Percentiles rank a stretch among this genome's conserved stretches.
Evolutionary conservation across 163 green algal species (phyloP).

Genomic region (Scenedesmus sp.): DNA sequence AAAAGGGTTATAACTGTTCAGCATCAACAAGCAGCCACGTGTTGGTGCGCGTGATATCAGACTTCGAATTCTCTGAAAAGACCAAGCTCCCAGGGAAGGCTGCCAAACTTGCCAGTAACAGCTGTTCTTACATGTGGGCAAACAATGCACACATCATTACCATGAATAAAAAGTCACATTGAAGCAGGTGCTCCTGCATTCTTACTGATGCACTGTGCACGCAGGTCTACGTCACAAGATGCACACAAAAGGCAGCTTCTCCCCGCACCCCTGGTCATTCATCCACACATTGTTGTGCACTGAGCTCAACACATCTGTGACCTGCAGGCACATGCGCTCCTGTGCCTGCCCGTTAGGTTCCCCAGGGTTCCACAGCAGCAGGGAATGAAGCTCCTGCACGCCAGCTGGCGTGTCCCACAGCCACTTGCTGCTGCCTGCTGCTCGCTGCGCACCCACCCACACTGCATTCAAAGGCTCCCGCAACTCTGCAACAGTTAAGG

Average conservation of each 20-base stretch:
- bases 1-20: no score
- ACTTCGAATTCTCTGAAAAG: no score
- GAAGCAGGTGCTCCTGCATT: no score
- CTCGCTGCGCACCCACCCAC: background rate
- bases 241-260: background rate
- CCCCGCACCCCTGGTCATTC: background rate
- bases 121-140: no score
- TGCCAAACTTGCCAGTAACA: no score
- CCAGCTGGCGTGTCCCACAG: background rate
- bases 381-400: background rate
- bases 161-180: no score
- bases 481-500: background rate
- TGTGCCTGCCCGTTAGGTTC: background rate
- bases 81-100: no score
- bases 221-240: background rate
- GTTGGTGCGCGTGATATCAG: no score
- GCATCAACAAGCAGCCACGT: no score
- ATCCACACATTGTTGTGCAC: background rate
- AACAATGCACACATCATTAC: no score
- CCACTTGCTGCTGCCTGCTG: background rate
- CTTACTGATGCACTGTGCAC: constrained; percentile 60
- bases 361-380: background rate
- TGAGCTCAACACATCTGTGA: background rate
- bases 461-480: background rate
- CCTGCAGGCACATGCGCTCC: background rate